phyloP scores from a whole-genome alignment of 257 asterid genomes.

The Catharanthus roseus region DNA sequence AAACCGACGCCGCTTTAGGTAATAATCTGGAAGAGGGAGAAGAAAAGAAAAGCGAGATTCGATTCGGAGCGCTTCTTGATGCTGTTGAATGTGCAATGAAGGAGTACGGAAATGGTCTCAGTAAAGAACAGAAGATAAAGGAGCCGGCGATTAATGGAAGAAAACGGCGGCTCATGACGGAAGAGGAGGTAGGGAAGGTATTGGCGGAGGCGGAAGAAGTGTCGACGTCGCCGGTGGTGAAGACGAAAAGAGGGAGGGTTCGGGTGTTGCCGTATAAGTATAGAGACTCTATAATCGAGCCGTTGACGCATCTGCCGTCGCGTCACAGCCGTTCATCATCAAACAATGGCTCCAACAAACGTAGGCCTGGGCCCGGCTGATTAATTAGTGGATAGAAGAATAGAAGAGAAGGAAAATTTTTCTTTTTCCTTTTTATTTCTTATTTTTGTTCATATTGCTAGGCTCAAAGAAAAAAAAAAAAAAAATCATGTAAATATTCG shows the following conservation, averaged over 20 bases:
- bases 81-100: slow-evolving; percentile 34
- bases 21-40: neutral
- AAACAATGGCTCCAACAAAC: neutral
- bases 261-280: slow-evolving; percentile 25
- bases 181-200: too few relatives aligned
- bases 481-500: neutral
- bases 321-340: slow-evolving; percentile 3
- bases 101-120: slow-evolving; percentile 24
- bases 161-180: neutral
- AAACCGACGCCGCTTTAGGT: neutral
- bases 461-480: too few relatives aligned
- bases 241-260: slow-evolving; percentile 25
- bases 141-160: too few relatives aligned
- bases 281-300: slow-evolving; percentile 28
- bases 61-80: slow-evolving; percentile 31
- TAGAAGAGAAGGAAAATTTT: neutral
- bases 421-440: neutral
- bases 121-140: neutral
- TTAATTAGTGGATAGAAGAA: too few relatives aligned
- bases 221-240: slow-evolving; percentile 16
- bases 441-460: too few relatives aligned
- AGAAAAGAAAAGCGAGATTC: neutral
- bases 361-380: neutral
- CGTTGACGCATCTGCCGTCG: slow-evolving; percentile 25
- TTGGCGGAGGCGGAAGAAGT: neutral